Conservation (phyloP, 495 filamentous ascomycete species). For the Penicillium cataractarum region DNA sequence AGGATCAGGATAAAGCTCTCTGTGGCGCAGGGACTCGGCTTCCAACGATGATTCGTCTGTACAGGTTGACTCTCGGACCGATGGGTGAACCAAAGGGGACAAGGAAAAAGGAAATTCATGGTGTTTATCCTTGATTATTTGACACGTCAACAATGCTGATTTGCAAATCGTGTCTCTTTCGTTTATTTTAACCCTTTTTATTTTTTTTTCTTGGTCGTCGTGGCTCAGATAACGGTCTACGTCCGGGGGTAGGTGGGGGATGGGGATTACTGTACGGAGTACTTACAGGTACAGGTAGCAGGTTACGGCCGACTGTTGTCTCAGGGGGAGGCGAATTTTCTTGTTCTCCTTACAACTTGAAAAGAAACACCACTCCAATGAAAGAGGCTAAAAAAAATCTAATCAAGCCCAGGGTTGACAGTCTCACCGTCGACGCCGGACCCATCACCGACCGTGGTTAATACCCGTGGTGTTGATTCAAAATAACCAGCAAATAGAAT, state of each 20-base stretch:
- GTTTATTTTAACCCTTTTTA: neutral
- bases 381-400: neutral
- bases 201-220: neutral
- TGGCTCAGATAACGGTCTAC: conserved; percentile 12
- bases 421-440: conserved; percentile 14
- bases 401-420: conserved; percentile 9
- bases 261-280: too few species aligned
- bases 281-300: too few species aligned
- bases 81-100: neutral
- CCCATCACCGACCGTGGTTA: conserved; percentile 26
- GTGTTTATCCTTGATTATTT: conserved; percentile 3
- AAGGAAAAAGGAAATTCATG: neutral
- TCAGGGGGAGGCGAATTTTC: conserved; percentile 8
- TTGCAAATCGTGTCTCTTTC: neutral
- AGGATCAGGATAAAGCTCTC: conserved; percentile 19
- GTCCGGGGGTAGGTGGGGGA: conserved; percentile 4
- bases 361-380: neutral
- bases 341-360: neutral
- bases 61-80: neutral
- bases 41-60: conserved; percentile 15
- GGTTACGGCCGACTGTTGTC: neutral
- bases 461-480: conserved; percentile 16
- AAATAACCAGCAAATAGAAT: conserved; percentile 15
- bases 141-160: conserved; percentile 14
- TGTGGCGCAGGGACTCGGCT: conserved; percentile 19